Percentiles rank a stretch among this genome's conserved stretches.
phyloP scores from a whole-genome alignment of 306 rosid species.

The Mucuna pruriens region DNA sequence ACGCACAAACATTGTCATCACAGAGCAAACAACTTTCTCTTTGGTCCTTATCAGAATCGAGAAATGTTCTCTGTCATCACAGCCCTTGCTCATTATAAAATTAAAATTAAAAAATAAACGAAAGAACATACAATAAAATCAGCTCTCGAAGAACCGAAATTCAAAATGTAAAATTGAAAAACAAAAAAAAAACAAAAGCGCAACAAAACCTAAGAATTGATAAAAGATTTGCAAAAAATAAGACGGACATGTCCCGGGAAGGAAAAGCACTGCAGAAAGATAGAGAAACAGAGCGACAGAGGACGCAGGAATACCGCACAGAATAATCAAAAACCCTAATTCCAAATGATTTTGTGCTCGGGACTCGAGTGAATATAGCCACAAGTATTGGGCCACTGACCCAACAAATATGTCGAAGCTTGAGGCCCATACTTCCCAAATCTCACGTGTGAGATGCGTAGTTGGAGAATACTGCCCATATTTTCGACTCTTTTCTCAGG shows the following conservation, averaged over 20 bases:
- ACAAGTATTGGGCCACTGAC: background rate
- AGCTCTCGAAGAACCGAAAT: background rate
- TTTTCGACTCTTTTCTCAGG: no score
- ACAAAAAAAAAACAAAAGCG: background rate
- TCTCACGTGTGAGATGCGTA: no score
- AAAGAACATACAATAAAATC: background rate
- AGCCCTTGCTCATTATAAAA: slow-evolving; percentile 35
- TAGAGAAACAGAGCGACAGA: background rate
- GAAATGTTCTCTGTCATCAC: slow-evolving; percentile 66
- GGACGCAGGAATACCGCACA: no score
- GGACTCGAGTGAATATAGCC: background rate
- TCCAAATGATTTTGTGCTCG: background rate
- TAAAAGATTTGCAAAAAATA: background rate
- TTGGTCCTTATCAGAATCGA: slow-evolving; percentile 65
- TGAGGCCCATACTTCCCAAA: background rate
- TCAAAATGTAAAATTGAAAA: background rate
- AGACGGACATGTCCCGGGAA: background rate
- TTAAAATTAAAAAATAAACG: background rate
- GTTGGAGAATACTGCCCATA: no score
- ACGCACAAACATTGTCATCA: slow-evolving; percentile 79
- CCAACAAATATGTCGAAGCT: no score
- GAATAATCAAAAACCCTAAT: slow-evolving; percentile 26
- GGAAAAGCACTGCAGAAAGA: background rate
- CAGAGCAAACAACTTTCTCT: slow-evolving; percentile 39
- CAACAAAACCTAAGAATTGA: background rate